These are phyloP conservation scores for Phytopythium sindhum DNA, from an alignment of 352 stramenopile genomes.

Conservation along the genomic window DNA sequence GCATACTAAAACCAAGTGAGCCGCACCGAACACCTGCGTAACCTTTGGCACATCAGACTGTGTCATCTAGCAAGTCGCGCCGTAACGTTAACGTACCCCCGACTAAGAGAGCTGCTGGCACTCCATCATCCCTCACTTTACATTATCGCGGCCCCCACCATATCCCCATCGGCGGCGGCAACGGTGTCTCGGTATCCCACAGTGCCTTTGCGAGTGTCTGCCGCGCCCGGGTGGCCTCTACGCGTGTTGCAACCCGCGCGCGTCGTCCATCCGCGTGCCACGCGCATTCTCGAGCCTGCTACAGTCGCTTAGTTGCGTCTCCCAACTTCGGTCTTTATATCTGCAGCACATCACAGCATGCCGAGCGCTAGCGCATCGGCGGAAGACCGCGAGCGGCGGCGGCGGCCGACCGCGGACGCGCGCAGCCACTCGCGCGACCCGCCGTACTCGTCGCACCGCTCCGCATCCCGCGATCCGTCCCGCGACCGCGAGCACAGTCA, in stretches of 20 bases:
- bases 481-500: background rate
- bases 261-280: background rate
- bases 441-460: background rate
- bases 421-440: background rate
- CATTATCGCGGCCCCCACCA: background rate
- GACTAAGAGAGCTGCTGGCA: background rate
- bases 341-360: background rate
- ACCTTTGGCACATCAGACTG: too few species aligned
- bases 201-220: background rate
- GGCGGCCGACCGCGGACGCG: conserved; percentile 2
- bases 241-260: background rate
- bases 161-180: background rate
- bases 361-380: background rate
- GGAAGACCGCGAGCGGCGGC: conserved; percentile 2
- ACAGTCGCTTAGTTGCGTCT: background rate
- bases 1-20: background rate
- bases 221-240: background rate
- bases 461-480: background rate
- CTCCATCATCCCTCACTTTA: background rate
- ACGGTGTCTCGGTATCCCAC: background rate
- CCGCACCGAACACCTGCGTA: background rate
- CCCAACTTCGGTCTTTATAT: too few species aligned
- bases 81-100: background rate
- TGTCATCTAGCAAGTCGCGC: too few species aligned
- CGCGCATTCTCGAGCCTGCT: background rate